Percentiles rank a stretch among this genome's conserved stretches.
Conservation (phyloP, 2,329 filamentous ascomycete genomes). For the Penicillium paneum region DNA sequence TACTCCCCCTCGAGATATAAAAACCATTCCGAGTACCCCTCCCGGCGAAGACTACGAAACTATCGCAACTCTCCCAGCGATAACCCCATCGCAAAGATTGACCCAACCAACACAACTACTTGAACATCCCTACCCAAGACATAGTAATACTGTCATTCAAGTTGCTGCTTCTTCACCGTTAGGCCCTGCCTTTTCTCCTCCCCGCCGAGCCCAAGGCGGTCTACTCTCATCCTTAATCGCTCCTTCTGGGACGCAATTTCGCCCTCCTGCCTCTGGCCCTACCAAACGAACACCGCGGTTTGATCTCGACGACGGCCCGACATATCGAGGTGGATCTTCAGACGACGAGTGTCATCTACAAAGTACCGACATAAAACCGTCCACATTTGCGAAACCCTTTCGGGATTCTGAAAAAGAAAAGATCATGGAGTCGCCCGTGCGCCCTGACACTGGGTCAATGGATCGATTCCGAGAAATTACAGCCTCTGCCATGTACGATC, state of each 20-base stretch:
- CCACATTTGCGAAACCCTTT: constrained; percentile 52
- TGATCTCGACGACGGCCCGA: constrained; percentile 55
- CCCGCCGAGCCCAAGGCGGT: constrained; percentile 39
- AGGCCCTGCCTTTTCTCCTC: constrained; percentile 47
- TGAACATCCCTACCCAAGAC: constrained; percentile 39
- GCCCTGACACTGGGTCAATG: constrained; percentile 24
- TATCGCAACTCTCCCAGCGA: constrained; percentile 47
- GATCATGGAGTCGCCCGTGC: constrained; percentile 42
- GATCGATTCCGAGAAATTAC: constrained; percentile 47
- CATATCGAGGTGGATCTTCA: constrained; percentile 61
- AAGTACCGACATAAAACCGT: constrained; percentile 59
- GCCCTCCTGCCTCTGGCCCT: constrained; percentile 48
- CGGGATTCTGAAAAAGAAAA: constrained; percentile 42
- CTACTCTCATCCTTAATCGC: constrained; percentile 64
- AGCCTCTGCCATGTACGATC: constrained; percentile 42
- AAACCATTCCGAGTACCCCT: constrained; percentile 30
- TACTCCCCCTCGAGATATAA: constrained; percentile 38
- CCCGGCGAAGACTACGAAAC: constrained; percentile 46
- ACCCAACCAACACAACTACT: constrained; percentile 64
- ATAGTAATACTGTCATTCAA: constrained; percentile 57
- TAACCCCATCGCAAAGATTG: constrained; percentile 49
- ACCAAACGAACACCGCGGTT: constrained; percentile 40
- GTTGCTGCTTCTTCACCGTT: constrained; percentile 86
- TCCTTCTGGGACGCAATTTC: constrained; percentile 70
- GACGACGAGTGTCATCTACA: constrained; percentile 53